Evolutionary conservation across 1,284 basidiomycete species (phyloP), one percentile per base, ranked within the genome.

Genomic region (Afroboletus lepidellus): DNA sequence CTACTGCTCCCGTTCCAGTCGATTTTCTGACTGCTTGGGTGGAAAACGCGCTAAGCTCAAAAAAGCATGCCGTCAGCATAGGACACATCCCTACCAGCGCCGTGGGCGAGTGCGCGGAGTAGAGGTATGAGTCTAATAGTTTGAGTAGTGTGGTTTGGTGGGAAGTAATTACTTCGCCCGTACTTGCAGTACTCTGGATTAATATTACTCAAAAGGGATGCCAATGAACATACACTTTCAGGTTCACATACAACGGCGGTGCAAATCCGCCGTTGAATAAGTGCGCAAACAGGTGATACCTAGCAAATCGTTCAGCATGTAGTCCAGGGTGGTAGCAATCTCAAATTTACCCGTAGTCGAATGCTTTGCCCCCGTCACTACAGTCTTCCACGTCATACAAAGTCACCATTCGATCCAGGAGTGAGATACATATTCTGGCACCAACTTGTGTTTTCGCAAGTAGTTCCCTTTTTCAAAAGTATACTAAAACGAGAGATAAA

Each of bases 101-200:
- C 34, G 65, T 49, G 33, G 57, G 44, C 48, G 58, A 50, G 42
- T 61, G 62, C 18, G 64, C 54, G 11, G 80, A 76, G 58, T 89
- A 84, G 48, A 92, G 73, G 63, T 87, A 85, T 3, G 90, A 88
- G 66, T 95, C 93, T 16, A 94, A 72, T 7, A 94, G 74, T 70
- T 94, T 94, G 51, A 95, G 78, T n/a, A 94, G 71, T 12, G 82
- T 87, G 1, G 84, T 92, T 69, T 94, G 92, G 59, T 87, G 84
- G 1, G 91, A 90, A 3, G 88, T 83, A 37, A 93, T 79, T n/a
- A 84, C 75, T 69, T 93, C 91, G 43, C 78, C 81, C 24, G 73
- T 58, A 55, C 90, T 92, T 64, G 43, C 45, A 41, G 45, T 47
- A 41, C 48, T 44, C 32, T 53, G 53, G 50, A 58, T 57, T n/a